These are phyloP conservation scores for Leptomonas seymouri DNA, from an alignment of 208 protist genomes.

Conservation along the genomic window DNA sequence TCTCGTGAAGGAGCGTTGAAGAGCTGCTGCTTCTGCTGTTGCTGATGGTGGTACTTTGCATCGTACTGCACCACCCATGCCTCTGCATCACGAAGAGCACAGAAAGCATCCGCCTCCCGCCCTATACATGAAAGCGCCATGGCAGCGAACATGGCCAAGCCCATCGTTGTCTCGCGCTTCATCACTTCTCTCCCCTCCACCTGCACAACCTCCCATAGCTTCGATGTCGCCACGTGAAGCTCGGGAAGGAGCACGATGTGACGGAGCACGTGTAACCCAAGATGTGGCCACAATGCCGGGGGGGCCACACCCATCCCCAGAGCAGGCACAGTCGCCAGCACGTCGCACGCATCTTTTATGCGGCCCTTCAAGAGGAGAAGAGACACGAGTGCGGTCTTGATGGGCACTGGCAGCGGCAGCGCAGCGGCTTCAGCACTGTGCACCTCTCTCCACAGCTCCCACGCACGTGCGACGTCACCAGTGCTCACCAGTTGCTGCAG, in stretches of 20 bases:
- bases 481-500: conserved; percentile 9
- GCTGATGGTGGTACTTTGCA: conserved; percentile 8
- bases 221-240: conserved; percentile 5
- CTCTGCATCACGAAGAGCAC: conserved; percentile 9
- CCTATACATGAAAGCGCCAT: conserved; percentile 4
- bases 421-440: neutral
- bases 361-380: conserved; percentile 18
- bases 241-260: conserved; percentile 8
- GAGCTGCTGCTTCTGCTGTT: neutral
- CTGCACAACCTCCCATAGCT: conserved; percentile 19
- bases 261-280: conserved; percentile 3
- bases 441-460: conserved; percentile 9
- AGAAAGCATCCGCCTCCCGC: neutral
- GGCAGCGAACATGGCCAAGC: conserved; percentile 15
- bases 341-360: conserved; percentile 13
- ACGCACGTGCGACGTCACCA: conserved; percentile 5
- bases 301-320: neutral
- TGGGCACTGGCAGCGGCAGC: conserved; percentile 1
- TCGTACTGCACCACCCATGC: conserved; percentile 28
- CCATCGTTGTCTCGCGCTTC: conserved; percentile 17
- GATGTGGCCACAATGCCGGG: neutral
- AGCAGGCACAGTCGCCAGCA: neutral
- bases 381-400: conserved; percentile 14
- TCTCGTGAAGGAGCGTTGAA: neutral
- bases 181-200: conserved; percentile 10